Percentiles rank a stretch among this genome's conserved stretches.
phyloP scores from a whole-genome alignment of 768 basidiomycete species.

The Boletus rubroflammeus region DNA sequence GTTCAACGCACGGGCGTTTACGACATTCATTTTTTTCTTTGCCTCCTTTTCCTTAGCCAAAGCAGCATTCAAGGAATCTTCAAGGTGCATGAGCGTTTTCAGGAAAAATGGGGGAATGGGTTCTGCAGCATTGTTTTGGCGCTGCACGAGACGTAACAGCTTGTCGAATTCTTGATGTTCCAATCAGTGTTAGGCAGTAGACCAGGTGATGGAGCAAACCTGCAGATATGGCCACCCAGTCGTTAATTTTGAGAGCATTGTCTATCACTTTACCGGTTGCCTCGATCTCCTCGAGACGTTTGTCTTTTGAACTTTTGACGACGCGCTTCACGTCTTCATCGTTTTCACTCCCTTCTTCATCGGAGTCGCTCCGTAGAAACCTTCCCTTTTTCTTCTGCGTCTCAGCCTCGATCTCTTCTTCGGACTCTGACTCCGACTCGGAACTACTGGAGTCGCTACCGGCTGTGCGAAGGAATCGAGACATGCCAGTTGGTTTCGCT shows the following conservation, averaged over 20 bases:
- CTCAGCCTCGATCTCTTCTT: constrained; percentile 53
- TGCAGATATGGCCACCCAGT: constrained; percentile 89
- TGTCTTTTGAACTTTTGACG: constrained; percentile 83
- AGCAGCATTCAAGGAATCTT: constrained; percentile 67
- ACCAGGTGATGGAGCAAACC: constrained; percentile 46
- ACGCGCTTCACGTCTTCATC: constrained; percentile 72
- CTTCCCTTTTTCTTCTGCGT: constrained; percentile 38
- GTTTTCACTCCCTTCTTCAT: constrained; percentile 52
- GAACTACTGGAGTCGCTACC: constrained; percentile 55
- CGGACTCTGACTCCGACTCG: constrained; percentile 50
- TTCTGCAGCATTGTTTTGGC: constrained; percentile 81
- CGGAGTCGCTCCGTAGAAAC: constrained; percentile 45
- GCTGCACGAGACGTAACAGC: constrained; percentile 82
- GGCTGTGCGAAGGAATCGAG: constrained; percentile 69
- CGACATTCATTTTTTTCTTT: constrained; percentile 95
- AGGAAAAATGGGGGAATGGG: constrained; percentile 85
- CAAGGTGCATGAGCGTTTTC: constrained; percentile 70
- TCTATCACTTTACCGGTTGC: constrained; percentile 87
- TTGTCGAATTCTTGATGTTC: constrained; percentile 87
- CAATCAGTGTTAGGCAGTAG: constrained; percentile 6
- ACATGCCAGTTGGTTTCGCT: constrained; percentile 47
- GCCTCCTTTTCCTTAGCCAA: constrained; percentile 83
- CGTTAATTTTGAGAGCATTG: constrained; percentile 93
- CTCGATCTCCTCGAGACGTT: constrained; percentile 93
- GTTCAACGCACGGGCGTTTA: constrained; percentile 89